Base-by-base conservation (phyloP, 176 grass and related monocot genomes). In the Alopecurus myosuroides region DNA sequence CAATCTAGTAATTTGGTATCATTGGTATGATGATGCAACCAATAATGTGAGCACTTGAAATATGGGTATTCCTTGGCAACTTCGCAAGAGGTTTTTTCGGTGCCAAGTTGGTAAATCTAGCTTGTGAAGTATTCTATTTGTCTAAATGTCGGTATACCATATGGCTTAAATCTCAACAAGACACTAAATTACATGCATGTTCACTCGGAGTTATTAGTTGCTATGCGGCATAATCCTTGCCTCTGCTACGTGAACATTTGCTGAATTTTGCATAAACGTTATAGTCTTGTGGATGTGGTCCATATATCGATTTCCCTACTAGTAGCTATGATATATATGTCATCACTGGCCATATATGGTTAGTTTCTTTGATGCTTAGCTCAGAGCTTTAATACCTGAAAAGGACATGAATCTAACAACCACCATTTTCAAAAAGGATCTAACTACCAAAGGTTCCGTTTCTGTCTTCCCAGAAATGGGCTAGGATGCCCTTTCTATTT, bases 321-420 rank as follows among this genome's bases (percentile, higher is more conserved):
- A n/a, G n/a, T 1, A 11, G 4, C 20, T 1, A 11, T 4, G 34
- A 42, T 18, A n/a, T n/a, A n/a, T n/a, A n/a, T n/a, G 46, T 20
- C 22, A 6, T 49, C 20, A n/a, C 49, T n/a, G 11, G 17, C 5
- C 39, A 58, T 72, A 44, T 72, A 20, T 30, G 23, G 25, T 8
- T 69, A 13, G 41, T 74, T 74, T 48, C 11, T 80, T 11, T 48
- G 15, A 45, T 62, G 31, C n/a, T 64, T 61, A 52, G 12, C 7
- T 85, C 40, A 73, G 15, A 73, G 36, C 53, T 36, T 86, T 35
- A 79, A 61, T 70, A 36, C 37, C 64, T 60, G 63, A 79, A 60
- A 58, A 70, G 18, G 64, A 71, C 37, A 48, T 29, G 29, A 61
- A 31, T 34, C 50, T 48, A 79, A 86, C 84, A n/a, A 79, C 76